phyloP scores from a whole-genome alignment of 176 grass and related monocot species.

The Musa beccarii region DNA sequence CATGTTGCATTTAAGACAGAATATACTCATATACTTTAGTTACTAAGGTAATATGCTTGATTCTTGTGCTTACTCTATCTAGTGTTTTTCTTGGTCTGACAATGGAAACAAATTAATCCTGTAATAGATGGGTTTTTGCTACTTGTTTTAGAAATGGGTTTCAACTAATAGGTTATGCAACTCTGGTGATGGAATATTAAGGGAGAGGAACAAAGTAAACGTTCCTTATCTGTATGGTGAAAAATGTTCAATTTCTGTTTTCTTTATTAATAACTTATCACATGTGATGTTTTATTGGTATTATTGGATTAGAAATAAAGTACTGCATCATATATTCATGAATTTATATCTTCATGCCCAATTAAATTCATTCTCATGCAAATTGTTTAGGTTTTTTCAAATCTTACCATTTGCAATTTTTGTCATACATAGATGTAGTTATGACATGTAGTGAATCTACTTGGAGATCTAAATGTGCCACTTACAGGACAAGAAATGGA shows the following conservation, averaged over 20 bases:
- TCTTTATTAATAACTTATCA: too few species aligned
- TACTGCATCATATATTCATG: neutral
- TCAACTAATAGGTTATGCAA: neutral
- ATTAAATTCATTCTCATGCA: neutral
- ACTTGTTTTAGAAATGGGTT: neutral
- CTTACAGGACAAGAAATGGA: neutral
- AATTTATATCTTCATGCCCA: too few species aligned
- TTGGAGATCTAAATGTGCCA: too few species aligned
- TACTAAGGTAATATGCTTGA: too few species aligned
- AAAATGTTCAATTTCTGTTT: too few species aligned
- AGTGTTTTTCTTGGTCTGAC: neutral
- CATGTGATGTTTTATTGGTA: too few species aligned
- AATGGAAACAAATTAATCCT: neutral
- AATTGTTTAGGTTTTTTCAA: neutral
- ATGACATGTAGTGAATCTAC: neutral
- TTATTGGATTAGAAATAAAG: neutral
- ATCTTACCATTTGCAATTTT: neutral
- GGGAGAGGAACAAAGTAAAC: too few species aligned
- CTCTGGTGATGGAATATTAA: neutral
- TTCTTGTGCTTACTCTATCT: neutral
- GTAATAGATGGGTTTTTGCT: neutral
- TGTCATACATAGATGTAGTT: neutral
- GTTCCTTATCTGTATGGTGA: too few species aligned
- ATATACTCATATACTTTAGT: too few species aligned
- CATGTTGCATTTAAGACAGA: too few species aligned